phyloP scores from a whole-genome alignment of 371 early-diverging fungal genomes.

The Mortierella sp. region DNA sequence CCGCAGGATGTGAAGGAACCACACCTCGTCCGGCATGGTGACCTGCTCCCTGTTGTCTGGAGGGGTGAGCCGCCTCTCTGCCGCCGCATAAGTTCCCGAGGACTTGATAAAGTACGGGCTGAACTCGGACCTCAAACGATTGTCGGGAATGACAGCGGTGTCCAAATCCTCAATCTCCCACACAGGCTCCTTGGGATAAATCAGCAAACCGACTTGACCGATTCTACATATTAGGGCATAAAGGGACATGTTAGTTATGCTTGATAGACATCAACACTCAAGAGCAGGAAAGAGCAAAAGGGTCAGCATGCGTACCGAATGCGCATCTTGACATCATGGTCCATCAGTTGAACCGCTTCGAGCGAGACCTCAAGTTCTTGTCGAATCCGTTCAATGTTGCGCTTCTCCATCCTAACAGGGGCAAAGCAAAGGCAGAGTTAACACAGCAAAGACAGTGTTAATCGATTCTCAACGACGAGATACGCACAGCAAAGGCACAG shows the following conservation, averaged over 20 bases:
- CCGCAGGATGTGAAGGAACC: constrained; percentile 31
- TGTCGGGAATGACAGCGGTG: constrained; percentile 12
- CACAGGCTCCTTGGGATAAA: constrained; percentile 10
- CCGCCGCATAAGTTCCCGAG: background rate
- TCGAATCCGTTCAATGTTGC: constrained; percentile 28
- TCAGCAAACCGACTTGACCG: constrained; percentile 25
- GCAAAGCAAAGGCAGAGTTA: background rate
- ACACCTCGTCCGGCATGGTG: constrained; percentile 18
- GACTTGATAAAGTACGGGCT: constrained; percentile 28
- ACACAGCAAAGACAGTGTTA: too few species aligned
- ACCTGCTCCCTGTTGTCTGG: background rate
- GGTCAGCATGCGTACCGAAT: constrained; percentile 23
- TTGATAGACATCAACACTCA: background rate
- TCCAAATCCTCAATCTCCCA: constrained; percentile 26
- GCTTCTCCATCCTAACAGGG: constrained; percentile 24
- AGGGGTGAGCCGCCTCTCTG: constrained; percentile 17
- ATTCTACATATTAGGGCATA: constrained; percentile 12
- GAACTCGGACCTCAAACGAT: constrained; percentile 29
- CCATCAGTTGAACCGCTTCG: constrained; percentile 23
- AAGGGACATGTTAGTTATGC: background rate
- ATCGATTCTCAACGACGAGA: too few species aligned
- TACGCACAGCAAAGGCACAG: background rate
- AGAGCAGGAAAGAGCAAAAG: background rate
- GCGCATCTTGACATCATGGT: constrained; percentile 46
- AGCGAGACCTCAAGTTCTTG: constrained; percentile 17